Evolutionary conservation across 1,284 basidiomycete species (phyloP), one percentile per base, ranked within the genome.

Genomic region (Cystobasidiaceae sp.): DNA sequence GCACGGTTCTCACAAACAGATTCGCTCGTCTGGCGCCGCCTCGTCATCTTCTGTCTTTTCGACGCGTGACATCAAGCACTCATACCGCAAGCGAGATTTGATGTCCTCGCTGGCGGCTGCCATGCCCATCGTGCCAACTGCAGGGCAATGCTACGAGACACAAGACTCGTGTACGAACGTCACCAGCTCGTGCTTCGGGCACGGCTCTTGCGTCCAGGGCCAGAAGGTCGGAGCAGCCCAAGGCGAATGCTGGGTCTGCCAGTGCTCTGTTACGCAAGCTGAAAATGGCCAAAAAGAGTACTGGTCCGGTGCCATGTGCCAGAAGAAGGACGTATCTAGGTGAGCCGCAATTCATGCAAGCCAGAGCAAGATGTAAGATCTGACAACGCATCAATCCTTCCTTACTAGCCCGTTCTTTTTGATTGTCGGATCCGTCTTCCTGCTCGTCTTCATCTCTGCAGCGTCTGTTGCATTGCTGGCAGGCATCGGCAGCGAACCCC

Each of bases 251-350:
- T 90, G 83, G 72, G 82, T 87, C 1, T 90, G 89, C 73, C 78
- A 81, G 8, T 90, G 89, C 72, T 75, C 78, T 2, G 77, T 78
- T 9, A 86, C 86, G 27, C 78, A 76, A 64, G 78, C 78, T 57
- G 68, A 71, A 45, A 75, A 81, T 56, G 81, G 84, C 7, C 81
- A 83, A 74, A 83, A 85, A 70, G 76, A 21, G 19, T 64, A 77
- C 30, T 90, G 88, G 87, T 87, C 82, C 0, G 89, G 88, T 4
- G 80, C 82, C 62, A 81, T 79, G 67, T 90, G 88, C 71, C 84
- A 90, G 78, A 82, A 85, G 70, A 83, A 83, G 76, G 89, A 90
- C 72, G 77, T 90, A 48, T 89, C 87, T 79, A 82, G 82, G 87
- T 88, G 74, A 73, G 86, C 79, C 17, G 46, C 21, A 4, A 15